Conservation (phyloP, 2,329 filamentous ascomycete species). For the Sporothrix brasiliensis region DNA sequence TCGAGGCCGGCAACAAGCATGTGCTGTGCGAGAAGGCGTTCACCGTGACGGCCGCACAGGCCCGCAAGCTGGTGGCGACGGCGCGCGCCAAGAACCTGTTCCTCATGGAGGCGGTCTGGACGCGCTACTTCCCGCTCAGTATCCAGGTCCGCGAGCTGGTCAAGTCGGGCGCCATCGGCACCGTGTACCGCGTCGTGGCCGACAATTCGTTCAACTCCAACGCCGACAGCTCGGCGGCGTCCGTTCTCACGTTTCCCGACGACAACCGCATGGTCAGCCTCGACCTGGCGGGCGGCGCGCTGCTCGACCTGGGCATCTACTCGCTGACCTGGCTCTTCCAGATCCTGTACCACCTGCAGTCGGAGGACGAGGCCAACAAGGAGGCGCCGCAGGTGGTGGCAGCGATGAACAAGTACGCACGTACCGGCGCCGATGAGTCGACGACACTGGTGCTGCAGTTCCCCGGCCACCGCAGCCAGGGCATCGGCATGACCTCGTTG, state of each 20-base stretch:
- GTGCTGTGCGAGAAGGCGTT: slow-evolving; percentile 91
- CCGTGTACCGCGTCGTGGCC: slow-evolving; percentile 63
- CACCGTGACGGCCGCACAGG: slow-evolving; percentile 79
- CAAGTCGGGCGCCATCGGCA: slow-evolving; percentile 57
- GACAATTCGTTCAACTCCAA: slow-evolving; percentile 65
- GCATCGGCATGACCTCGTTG: slow-evolving; percentile 69
- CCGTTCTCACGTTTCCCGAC: slow-evolving; percentile 58
- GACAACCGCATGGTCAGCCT: slow-evolving; percentile 78
- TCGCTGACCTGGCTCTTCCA: slow-evolving; percentile 90
- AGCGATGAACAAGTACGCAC: slow-evolving; percentile 68
- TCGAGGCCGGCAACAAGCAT: slow-evolving; percentile 76
- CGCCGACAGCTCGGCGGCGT: slow-evolving; percentile 49
- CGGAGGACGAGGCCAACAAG: slow-evolving; percentile 53
- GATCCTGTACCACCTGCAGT: slow-evolving; percentile 79
- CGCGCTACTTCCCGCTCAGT: slow-evolving; percentile 82
- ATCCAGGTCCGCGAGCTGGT: slow-evolving; percentile 72
- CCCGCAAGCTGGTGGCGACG: slow-evolving; percentile 69
- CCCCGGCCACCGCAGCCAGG: slow-evolving; percentile 68
- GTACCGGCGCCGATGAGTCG: slow-evolving; percentile 74
- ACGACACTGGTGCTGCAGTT: slow-evolving; percentile 80
- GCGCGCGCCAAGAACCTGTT: slow-evolving; percentile 73
- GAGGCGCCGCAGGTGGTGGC: slow-evolving; percentile 69
- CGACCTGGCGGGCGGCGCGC: slow-evolving; percentile 77
- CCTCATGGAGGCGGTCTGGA: slow-evolving; percentile 90
- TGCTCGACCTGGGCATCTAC: slow-evolving; percentile 88